Base-by-base conservation (phyloP, 129 eudicot genomes). In the Lactuca sativa region DNA sequence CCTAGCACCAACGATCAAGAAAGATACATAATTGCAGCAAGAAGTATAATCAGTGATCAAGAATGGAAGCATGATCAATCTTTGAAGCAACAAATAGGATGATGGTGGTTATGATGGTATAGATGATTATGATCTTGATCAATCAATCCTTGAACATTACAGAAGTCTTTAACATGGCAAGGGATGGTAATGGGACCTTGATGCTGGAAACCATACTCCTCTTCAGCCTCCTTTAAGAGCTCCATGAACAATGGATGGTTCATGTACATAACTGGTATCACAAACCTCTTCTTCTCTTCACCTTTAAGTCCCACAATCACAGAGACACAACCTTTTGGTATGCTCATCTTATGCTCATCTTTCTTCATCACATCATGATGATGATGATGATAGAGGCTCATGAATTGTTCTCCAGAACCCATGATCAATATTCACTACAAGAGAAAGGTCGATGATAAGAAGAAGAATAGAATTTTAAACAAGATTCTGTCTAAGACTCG, bases 181-280 rank as follows among this genome's bases (percentile, higher is more conserved):
- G 92, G 98, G 7, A 93, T 86, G 56, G 77, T 93, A 62, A 93
- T 79, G 57, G 95, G 98, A 3, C 98, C 98, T 11, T 77, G 56
- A 67, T 89, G 92, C 13, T 63, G 48, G 32, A 89, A 93, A 1
- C 90, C 96, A 56, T 83, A 93, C 83, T 93, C 98, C 59, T 89
- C 86, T 77, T 93, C 98, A 1, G 96, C 90, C 69, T 85, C 92
- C 64, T 93, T 89, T 66, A 93, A 73, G 13, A 93, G 72, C 54
- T 83, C 82, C 78, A 85, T 73, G 71, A 93, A 93, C 38, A 93
- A 79, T 0, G 98, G 96, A 67, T 93, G 98, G 15, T 93, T 89
- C 1, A 93, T 74, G 67, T 89, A 93, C 53, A 73, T 78, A 62
- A 93, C 84, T n/a, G 97, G 98, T 15, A 93, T 83, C 14, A 89